A percentile compares a stretch with the other conserved stretches of the same genome.
Evolutionary conservation across 129 eudicot genomes (phyloP).

Genomic region (Sambucus nigra): DNA sequence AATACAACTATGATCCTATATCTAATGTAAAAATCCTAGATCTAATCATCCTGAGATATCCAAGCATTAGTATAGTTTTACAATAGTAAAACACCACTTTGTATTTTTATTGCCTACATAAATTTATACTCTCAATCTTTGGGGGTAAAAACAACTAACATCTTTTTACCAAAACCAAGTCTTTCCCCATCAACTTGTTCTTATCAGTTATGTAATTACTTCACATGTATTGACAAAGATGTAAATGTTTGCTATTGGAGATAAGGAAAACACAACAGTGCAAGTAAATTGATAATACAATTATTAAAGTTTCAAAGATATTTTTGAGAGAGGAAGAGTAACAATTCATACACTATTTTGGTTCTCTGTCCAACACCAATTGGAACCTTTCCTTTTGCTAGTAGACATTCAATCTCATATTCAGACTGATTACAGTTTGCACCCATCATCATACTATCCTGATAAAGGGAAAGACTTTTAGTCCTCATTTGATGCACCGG

Average conservation of each 20-base stretch:
- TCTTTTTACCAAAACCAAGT: constrained; percentile 70
- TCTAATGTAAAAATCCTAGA: constrained; percentile 60
- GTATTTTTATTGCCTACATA: too few relatives aligned
- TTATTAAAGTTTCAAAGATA: too few relatives aligned
- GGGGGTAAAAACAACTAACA: constrained; percentile 6
- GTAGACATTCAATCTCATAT: constrained; percentile 53
- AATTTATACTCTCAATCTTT: not conserved
- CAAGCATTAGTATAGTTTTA: not conserved
- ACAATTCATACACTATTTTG: constrained; percentile 42
- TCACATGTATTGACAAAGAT: constrained; percentile 3
- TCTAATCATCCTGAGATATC: constrained; percentile 41
- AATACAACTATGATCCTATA: constrained; percentile 53
- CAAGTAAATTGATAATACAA: too few relatives aligned
- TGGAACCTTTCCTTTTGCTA: constrained; percentile 72
- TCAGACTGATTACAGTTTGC: constrained; percentile 90
- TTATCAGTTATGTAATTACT: constrained; percentile 91
- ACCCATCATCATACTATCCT: constrained; percentile 98
- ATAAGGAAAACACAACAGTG: too few relatives aligned
- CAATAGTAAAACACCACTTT: not conserved
- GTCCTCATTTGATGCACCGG: too few relatives aligned
- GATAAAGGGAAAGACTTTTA: constrained; percentile 20
- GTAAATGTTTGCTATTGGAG: not conserved
- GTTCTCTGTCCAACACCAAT: constrained; percentile 79
- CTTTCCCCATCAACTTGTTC: constrained; percentile 77
- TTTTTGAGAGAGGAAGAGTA: too few relatives aligned